Conservation (phyloP, 1,139 yeast species). For the Debaryomycetaceae sp. region DNA sequence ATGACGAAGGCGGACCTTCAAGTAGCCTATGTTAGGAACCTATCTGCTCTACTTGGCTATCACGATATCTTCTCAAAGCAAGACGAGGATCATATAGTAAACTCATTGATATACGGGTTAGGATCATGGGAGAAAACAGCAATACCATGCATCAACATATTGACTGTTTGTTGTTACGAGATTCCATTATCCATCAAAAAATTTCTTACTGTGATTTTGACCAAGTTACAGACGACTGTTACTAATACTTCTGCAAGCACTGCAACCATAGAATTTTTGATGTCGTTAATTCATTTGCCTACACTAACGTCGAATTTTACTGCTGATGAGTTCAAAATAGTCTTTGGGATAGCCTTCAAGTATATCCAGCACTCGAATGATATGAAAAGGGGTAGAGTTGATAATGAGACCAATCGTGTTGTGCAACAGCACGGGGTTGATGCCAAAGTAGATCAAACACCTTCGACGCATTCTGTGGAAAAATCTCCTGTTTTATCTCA, state of each 20-base stretch:
- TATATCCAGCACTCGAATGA: slow-evolving; percentile 72
- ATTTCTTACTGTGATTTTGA: slow-evolving; percentile 60
- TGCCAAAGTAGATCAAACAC: slow-evolving; percentile 37
- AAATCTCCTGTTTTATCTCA: slow-evolving; percentile 51
- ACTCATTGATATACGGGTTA: slow-evolving; percentile 60
- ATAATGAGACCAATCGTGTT: slow-evolving; percentile 1
- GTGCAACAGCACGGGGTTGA: slow-evolving; percentile 41
- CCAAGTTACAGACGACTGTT: slow-evolving; percentile 68
- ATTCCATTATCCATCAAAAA: slow-evolving; percentile 72
- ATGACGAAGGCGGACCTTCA: slow-evolving; percentile 61
- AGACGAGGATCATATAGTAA: slow-evolving; percentile 69
- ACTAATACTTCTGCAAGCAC: slow-evolving; percentile 68
- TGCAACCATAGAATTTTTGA: slow-evolving; percentile 72
- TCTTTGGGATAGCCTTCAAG: slow-evolving; percentile 80
- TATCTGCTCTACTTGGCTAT: slow-evolving; percentile 69
- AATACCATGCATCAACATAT: slow-evolving; percentile 71
- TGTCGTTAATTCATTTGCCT: slow-evolving; percentile 65
- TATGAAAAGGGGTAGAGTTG: slow-evolving; percentile 22
- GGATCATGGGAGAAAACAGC: slow-evolving; percentile 79
- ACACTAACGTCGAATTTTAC: slow-evolving; percentile 68
- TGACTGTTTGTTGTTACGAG: slow-evolving; percentile 78
- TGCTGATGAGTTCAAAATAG: slow-evolving; percentile 71
- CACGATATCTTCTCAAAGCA: slow-evolving; percentile 53
- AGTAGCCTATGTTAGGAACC: slow-evolving; percentile 60
- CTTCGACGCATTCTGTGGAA: slow-evolving; percentile 47